phyloP scores from a whole-genome alignment of 495 filamentous ascomycete species.

The Penicillium simplicissimum region DNA sequence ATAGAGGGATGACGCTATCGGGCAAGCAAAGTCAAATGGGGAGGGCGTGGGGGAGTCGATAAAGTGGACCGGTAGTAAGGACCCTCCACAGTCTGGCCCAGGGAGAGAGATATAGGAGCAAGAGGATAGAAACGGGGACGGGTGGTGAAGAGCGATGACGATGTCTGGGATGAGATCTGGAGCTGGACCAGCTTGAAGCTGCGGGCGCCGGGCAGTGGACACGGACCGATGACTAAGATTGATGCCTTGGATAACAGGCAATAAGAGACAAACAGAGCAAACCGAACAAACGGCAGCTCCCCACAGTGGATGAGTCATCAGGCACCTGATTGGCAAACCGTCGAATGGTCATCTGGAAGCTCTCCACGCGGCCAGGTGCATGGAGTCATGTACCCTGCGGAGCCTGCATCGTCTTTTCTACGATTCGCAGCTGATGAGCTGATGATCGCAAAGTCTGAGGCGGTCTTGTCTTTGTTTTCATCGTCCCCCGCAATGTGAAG shows the following conservation, averaged over 20 bases:
- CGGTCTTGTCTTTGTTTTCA: background rate
- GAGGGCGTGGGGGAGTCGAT: slow-evolving; percentile 6
- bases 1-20: slow-evolving; percentile 34
- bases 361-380: slow-evolving; percentile 22
- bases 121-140: background rate
- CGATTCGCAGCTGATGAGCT: slow-evolving; percentile 20
- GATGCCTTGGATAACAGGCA: slow-evolving; percentile 6
- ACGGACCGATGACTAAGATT: slow-evolving; percentile 15
- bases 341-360: slow-evolving; percentile 21
- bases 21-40: slow-evolving; percentile 14
- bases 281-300: slow-evolving; percentile 19
- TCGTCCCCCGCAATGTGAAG: slow-evolving; percentile 10
- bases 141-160: slow-evolving; percentile 7
- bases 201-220: slow-evolving; percentile 15
- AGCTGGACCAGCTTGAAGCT: slow-evolving; percentile 28
- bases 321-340: slow-evolving; percentile 15
- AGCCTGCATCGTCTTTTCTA: slow-evolving; percentile 8
- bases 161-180: slow-evolving; percentile 11
- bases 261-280: slow-evolving; percentile 16
- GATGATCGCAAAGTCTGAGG: background rate
- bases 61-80: background rate
- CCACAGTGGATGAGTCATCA: slow-evolving; percentile 15
- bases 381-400: slow-evolving; percentile 7
- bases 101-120: no score
- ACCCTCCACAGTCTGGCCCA: background rate